phyloP scores from a whole-genome alignment of 2,329 filamentous ascomycete genomes.

The Penicillium brevicompactum region DNA sequence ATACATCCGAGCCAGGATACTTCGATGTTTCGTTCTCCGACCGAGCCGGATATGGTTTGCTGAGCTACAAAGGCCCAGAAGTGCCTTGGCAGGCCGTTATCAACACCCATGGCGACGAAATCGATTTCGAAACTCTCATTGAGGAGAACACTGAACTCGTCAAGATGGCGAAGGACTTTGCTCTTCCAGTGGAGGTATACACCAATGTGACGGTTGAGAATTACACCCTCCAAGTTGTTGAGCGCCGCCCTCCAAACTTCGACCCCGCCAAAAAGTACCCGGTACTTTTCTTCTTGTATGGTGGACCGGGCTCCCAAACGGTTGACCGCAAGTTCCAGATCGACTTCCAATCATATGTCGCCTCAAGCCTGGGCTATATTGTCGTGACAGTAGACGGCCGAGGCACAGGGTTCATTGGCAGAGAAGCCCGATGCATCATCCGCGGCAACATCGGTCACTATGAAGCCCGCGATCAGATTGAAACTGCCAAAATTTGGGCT shows the following conservation, averaged over 20 bases:
- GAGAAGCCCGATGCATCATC: slow-evolving; percentile 77
- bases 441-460: slow-evolving; percentile 81
- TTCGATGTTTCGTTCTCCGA: slow-evolving; percentile 83
- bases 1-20: slow-evolving; percentile 72
- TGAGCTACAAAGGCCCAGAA: slow-evolving; percentile 79
- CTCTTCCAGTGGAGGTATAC: slow-evolving; percentile 81
- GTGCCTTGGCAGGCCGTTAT: slow-evolving; percentile 91
- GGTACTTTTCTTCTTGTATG: slow-evolving; percentile 93
- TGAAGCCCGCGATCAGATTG: slow-evolving; percentile 90
- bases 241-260: slow-evolving; percentile 89
- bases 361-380: slow-evolving; percentile 82
- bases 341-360: slow-evolving; percentile 89
- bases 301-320: slow-evolving; percentile 87
- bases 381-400: slow-evolving; percentile 93
- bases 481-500: slow-evolving; percentile 81
- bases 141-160: slow-evolving; percentile 76
- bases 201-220: slow-evolving; percentile 83
- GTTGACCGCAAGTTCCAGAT: slow-evolving; percentile 79
- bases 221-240: slow-evolving; percentile 71
- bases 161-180: slow-evolving; percentile 70
- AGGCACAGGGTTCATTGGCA: slow-evolving; percentile 87
- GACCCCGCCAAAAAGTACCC: slow-evolving; percentile 82
- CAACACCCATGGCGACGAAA: slow-evolving; percentile 71
- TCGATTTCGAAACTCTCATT: slow-evolving; percentile 68
- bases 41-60: slow-evolving; percentile 77